Conservation (phyloP, 1,139 yeast species). For the Debaryomycetaceae sp. region DNA sequence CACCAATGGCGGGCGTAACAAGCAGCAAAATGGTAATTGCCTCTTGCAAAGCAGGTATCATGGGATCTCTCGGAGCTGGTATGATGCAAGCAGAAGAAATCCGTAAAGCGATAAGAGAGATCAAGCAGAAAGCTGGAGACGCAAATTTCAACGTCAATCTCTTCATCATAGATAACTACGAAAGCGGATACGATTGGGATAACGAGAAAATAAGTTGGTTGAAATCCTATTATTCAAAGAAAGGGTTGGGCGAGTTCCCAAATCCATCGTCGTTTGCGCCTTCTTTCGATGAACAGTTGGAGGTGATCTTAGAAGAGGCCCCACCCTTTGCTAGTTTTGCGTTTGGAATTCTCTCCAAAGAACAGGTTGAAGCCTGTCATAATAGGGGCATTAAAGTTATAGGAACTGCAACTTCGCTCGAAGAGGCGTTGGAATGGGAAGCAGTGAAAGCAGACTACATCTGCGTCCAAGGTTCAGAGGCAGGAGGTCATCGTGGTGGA, state of each 20-base stretch:
- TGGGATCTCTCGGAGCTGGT: slow-evolving; percentile 33
- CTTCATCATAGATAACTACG: slow-evolving; percentile 1
- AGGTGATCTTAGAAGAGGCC: slow-evolving; percentile 6
- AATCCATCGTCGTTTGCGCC: slow-evolving; percentile 1
- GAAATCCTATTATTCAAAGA: background rate
- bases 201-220: slow-evolving; percentile 1
- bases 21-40: slow-evolving; percentile 39
- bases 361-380: slow-evolving; percentile 39
- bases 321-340: slow-evolving; percentile 42
- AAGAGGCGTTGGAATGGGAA: slow-evolving; percentile 29
- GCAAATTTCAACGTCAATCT: slow-evolving; percentile 1
- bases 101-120: slow-evolving; percentile 1
- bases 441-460: slow-evolving; percentile 36
- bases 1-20: slow-evolving; percentile 55
- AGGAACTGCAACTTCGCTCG: slow-evolving; percentile 43
- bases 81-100: slow-evolving; percentile 1
- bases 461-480: slow-evolving; percentile 49
- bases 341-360: slow-evolving; percentile 41
- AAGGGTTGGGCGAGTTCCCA: slow-evolving; percentile 1
- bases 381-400: slow-evolving; percentile 47
- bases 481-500: slow-evolving; percentile 55
- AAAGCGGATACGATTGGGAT: background rate
- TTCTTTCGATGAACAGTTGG: slow-evolving; percentile 1
- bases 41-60: slow-evolving; percentile 36
- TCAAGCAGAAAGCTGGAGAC: background rate